Base-by-base conservation (phyloP, 306 rosid species). In the Trifolium subterraneum region DNA sequence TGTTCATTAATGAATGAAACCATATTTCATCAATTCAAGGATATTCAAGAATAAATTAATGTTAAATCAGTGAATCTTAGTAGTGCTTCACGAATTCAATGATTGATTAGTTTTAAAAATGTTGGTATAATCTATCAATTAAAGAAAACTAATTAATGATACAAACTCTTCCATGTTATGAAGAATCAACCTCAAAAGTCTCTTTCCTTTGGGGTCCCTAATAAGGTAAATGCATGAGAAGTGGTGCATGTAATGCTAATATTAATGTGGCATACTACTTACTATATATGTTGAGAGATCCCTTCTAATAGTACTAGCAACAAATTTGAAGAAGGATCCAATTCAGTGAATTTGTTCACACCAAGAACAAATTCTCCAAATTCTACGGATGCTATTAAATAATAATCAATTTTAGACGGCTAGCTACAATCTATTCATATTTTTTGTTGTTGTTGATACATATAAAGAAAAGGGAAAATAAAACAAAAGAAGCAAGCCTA, bases 141-240 rank as follows among this genome's bases (percentile, higher is more conserved):
- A 52, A 52, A 52, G 12, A 44, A 44, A 44, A 16, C 11, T 23
- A 23, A 56, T 56, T 23, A 56, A 12, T 11, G 4, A 23, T 0
- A 58, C 9, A 58, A 58, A 13, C 64, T 25, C 36, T 58, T 58
- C 33, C 38, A 58, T 58, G 18, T 2, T 13, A 25, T 58, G 38
- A 58, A 13, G 18, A 25, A 58, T 27, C 62, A 58, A 58, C 64
- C 16, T 25, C 10, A 60, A 29, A 60, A 29, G 65, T 60, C 19
- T 29, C n/a, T 59, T 7, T 29, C 20, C 65, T 14, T 29, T 60
- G 15, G 60, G 41, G 22, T 60, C 6, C 41, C 5, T 60, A 60
- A 60, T 29, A 29, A 60, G 65, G 65, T 60, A 60, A 59, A 29
- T 27, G 65, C 65, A 15, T 60, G 65, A 60, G 65, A 60, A 60